Base-by-base conservation (phyloP, 108 stramenopile genomes). In the Parmales sp. region DNA sequence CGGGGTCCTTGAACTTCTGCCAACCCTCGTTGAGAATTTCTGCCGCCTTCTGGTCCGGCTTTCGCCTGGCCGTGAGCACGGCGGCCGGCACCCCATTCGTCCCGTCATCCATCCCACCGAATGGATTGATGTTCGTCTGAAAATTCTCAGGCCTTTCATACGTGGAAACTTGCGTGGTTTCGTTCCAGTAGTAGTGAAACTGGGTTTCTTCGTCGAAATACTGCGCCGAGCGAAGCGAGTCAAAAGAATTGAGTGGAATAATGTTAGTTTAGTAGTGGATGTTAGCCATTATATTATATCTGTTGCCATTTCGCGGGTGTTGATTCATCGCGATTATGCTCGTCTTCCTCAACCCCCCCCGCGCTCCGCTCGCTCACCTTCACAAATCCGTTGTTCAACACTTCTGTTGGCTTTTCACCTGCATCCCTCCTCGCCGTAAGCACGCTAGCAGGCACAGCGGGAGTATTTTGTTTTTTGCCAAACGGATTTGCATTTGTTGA, bases 1-100 rank as follows among this genome's bases (percentile, higher is more conserved):
- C 54, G 29, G 54, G 54, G 26, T 60, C 54, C 16, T 13, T 34
- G 54, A 19, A 60, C 26, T 60, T 60, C n/a, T 60, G 3, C 54
- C 54, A 60, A 13, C 54, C 54, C 20, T 16, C 4, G 26, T 60
- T 16, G 4, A 60, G 3, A 20, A 20, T 29, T 60, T 60, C 54
- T 13, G 29, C 54, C 26, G 54, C 31, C 16, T 28, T 60, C 36
- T 60, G 54, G 31, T 60, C 54, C 26, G 54, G 54, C 16, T 28
- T 60, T 60, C 36, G 54, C 26, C 4, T 34, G 31, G 54, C 25
- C 4, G 54, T 34, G n/a, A 28, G 8, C 5, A 34, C 54, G 29
- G 29, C 54, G 11, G 54, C 29, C 16, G 54, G 29, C 2, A 34
- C 31, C n/a, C n/a, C n/a, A n/a, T n/a, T n/a, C n/a, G n/a, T n/a